Base-by-base conservation (phyloP, 208 protist species). In the Acanthamoeba lenticulata region DNA sequence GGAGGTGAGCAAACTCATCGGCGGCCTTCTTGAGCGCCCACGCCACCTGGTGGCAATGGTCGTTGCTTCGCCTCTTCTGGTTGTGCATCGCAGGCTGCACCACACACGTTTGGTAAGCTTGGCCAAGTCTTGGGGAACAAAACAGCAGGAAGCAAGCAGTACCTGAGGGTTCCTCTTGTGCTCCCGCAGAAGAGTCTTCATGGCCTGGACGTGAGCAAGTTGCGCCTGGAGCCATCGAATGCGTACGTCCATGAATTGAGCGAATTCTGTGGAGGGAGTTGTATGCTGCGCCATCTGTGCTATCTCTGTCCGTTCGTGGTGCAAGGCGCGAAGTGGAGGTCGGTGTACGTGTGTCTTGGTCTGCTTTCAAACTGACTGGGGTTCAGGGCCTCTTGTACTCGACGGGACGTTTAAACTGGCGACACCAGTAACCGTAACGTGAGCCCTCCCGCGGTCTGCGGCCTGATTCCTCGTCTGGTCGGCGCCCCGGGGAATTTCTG, bases 21-120 rank as follows among this genome's bases (percentile, higher is more conserved):
- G 27, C 34, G 4, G 77, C 77, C 6, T 42, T 29, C 29, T 32
- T 15, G n/a, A 86, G 44, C 13, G 44, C n/a, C 77, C 77, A 86
- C 77, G 77, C 52, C 13, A 86, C 77, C 77, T 86, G 77, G 34
- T 86, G 77, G 42, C 77, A 86, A 32, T 86, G 77, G 45, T 86
- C 77, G 45, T 86, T 44, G 29, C 77, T 86, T 34, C 77, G 38
- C 29, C 77, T 38, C 44, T 86, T 86, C 9, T 40, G 1, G 77
- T 86, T 47, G n/a, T 1, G 5, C 11, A 29, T 13, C 0, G 67
- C 34, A 0, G 32, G 32, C 67, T 45, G 21, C n/a, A n/a, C n/a
- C n/a, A n/a, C n/a, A n/a, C n/a, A n/a, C n/a, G n/a, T n/a, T n/a
- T n/a, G n/a, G n/a, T n/a, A n/a, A n/a, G n/a, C n/a, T n/a, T n/a